phyloP scores from a whole-genome alignment of 768 basidiomycete species.

The Mycena epipterygia region DNA sequence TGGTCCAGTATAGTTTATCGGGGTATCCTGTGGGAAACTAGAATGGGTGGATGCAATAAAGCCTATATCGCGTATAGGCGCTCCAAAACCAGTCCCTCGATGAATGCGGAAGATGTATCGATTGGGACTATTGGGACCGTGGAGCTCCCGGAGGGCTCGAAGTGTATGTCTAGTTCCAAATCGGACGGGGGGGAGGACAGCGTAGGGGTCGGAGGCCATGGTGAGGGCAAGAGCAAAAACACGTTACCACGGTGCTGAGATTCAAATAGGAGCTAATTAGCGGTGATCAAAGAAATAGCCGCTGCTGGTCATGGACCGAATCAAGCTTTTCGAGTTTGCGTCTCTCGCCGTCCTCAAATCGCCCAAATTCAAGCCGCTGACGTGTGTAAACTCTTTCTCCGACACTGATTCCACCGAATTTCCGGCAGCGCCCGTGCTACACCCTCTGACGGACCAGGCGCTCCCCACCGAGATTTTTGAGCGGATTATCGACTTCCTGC shows the following conservation, averaged over 20 bases:
- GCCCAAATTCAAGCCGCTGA: slow-evolving; percentile 1
- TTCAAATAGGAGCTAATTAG: background rate
- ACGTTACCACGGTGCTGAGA: background rate
- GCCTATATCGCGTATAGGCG: background rate
- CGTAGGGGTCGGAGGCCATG: background rate
- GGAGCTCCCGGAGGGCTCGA: background rate
- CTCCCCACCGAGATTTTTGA: slow-evolving; percentile 39
- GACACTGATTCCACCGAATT: background rate
- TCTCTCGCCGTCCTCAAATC: slow-evolving; percentile 16
- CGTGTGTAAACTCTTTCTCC: background rate
- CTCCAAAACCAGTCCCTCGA: background rate
- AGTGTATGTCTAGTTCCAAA: background rate
- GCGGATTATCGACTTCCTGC: slow-evolving; percentile 38
- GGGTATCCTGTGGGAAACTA: too few relatives aligned
- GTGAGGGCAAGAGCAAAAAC: background rate
- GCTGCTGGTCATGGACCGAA: slow-evolving; percentile 8
- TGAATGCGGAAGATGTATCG: slow-evolving; percentile 4
- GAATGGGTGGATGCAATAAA: background rate
- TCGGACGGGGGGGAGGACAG: slow-evolving; percentile 1
- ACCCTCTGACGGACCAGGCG: background rate
- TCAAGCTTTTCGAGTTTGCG: slow-evolving; percentile 22
- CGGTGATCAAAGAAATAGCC: background rate
- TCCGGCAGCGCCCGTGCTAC: background rate
- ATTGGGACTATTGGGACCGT: background rate
- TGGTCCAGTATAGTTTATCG: background rate